These are phyloP conservation scores for Sextonia rubra DNA, from an alignment of 164 flowering plant species.

Conservation along the genomic window DNA sequence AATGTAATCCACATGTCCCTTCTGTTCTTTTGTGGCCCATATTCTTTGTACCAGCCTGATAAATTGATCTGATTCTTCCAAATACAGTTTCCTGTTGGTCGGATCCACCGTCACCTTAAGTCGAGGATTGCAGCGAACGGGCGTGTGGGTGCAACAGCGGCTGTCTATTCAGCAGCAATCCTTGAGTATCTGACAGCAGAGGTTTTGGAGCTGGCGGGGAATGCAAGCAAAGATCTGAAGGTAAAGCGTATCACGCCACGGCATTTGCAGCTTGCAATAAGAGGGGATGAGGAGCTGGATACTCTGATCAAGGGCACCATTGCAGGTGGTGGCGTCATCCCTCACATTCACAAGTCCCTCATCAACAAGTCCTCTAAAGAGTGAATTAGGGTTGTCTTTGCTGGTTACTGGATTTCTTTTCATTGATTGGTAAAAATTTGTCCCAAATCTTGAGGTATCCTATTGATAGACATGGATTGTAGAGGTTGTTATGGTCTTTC, in stretches of 20 bases:
- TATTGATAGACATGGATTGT: neutral
- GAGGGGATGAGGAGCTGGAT: conserved; percentile 98
- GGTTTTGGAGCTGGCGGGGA: conserved; percentile 88
- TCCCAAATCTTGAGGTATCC: neutral
- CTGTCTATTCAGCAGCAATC: conserved; percentile 88
- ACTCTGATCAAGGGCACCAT: conserved; percentile 93
- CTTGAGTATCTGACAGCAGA: conserved; percentile 91
- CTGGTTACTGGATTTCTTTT: neutral
- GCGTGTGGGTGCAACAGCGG: conserved; percentile 91
- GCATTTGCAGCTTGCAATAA: conserved; percentile 90
- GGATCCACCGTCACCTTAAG: conserved; percentile 80
- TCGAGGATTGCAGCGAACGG: conserved; percentile 70
- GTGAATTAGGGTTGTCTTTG: conserved; percentile 17
- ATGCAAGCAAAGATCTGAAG: conserved; percentile 91
- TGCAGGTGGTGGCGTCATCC: conserved; percentile 95
- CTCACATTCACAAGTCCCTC: conserved; percentile 95
- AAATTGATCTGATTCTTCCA: neutral
- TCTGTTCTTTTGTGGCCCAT: too few relatives aligned
- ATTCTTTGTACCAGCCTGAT: neutral
- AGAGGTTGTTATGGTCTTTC: neutral
- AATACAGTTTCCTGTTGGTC: conserved; percentile 78
- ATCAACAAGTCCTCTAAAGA: conserved; percentile 90
- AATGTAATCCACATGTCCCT: too few relatives aligned
- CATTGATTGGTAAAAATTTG: neutral
- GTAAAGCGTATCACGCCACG: conserved; percentile 95